Evolutionary conservation across 2,329 filamentous ascomycete species (phyloP).

Genomic region (Phoma sp.): DNA sequence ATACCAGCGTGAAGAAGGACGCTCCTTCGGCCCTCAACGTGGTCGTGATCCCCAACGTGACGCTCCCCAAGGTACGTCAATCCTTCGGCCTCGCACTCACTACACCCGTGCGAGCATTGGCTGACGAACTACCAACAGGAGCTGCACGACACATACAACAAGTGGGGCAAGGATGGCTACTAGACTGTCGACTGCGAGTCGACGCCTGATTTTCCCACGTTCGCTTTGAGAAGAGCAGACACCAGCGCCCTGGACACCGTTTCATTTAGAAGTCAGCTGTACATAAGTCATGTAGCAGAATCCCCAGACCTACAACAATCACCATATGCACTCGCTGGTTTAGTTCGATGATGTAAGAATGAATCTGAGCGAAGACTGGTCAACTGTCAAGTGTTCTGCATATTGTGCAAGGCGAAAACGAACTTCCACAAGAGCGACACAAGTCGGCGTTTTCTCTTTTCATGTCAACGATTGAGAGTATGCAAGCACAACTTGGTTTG

Average conservation of each 20-base stretch:
- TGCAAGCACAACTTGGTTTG: background rate
- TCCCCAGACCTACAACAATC: slow-evolving; percentile 10
- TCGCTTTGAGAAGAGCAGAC: slow-evolving; percentile 19
- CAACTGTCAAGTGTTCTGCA: background rate
- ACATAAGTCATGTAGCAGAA: slow-evolving; percentile 25
- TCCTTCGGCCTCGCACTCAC: background rate
- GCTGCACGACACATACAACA: slow-evolving; percentile 98
- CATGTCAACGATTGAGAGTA: background rate
- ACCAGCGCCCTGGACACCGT: slow-evolving; percentile 10
- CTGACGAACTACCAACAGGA: slow-evolving; percentile 58
- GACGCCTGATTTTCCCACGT: slow-evolving; percentile 8
- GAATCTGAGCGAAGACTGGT: background rate
- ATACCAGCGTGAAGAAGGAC: slow-evolving; percentile 79
- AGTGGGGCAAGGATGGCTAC: slow-evolving; percentile 98
- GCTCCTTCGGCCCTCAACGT: slow-evolving; percentile 95
- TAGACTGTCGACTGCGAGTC: slow-evolving; percentile 21
- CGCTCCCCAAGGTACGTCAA: slow-evolving; percentile 71
- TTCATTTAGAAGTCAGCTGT: slow-evolving; percentile 24
- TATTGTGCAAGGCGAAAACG: background rate
- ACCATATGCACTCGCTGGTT: background rate
- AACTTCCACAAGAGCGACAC: background rate
- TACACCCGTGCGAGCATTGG: slow-evolving; percentile 5
- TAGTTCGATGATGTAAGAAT: background rate
- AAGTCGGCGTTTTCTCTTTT: background rate
- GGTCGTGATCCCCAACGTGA: slow-evolving; percentile 92